Conservation (phyloP, 2,329 filamentous ascomycete species). For the Microcera coccophila region DNA sequence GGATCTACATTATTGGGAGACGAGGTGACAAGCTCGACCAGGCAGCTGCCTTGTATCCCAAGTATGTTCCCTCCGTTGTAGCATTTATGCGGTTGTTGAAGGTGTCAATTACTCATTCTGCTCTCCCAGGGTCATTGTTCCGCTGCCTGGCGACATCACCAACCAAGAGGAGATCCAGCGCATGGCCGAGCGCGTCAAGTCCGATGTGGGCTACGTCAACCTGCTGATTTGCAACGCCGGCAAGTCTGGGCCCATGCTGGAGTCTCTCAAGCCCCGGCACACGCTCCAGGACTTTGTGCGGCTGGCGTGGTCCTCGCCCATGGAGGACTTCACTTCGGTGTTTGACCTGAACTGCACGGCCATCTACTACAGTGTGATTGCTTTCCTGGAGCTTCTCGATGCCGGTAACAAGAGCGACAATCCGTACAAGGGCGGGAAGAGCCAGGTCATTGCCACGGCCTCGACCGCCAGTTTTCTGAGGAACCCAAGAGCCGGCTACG, state of each 20-base stretch:
- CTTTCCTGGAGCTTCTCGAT: slow-evolving; percentile 64
- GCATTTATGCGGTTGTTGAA: too few relatives aligned
- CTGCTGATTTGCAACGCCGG: slow-evolving; percentile 66
- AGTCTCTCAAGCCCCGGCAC: slow-evolving; percentile 28
- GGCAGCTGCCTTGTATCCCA: slow-evolving; percentile 40
- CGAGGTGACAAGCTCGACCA: slow-evolving; percentile 44
- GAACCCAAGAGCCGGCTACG: slow-evolving; percentile 64
- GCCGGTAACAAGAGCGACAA: slow-evolving; percentile 57
- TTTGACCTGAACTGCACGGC: slow-evolving; percentile 66
- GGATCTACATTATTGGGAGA: slow-evolving; percentile 54
- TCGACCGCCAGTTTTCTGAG: slow-evolving; percentile 67
- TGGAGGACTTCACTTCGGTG: slow-evolving; percentile 59
- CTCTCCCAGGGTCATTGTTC: too few relatives aligned
- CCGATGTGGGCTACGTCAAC: slow-evolving; percentile 60
- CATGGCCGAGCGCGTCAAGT: slow-evolving; percentile 53
- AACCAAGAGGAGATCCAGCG: slow-evolving; percentile 49
- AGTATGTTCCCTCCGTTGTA: too few relatives aligned
- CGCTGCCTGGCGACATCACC: slow-evolving; percentile 44
- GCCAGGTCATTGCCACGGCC: slow-evolving; percentile 62
- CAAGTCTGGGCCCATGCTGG: slow-evolving; percentile 58
- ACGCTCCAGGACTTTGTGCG: slow-evolving; percentile 38
- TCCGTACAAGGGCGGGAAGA: slow-evolving; percentile 28
- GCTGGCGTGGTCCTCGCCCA: slow-evolving; percentile 48
- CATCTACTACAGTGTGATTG: slow-evolving; percentile 67
- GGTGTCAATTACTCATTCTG: too few relatives aligned